Conservation (phyloP, 2,329 filamentous ascomycete species). For the Blumeria graminis region DNA sequence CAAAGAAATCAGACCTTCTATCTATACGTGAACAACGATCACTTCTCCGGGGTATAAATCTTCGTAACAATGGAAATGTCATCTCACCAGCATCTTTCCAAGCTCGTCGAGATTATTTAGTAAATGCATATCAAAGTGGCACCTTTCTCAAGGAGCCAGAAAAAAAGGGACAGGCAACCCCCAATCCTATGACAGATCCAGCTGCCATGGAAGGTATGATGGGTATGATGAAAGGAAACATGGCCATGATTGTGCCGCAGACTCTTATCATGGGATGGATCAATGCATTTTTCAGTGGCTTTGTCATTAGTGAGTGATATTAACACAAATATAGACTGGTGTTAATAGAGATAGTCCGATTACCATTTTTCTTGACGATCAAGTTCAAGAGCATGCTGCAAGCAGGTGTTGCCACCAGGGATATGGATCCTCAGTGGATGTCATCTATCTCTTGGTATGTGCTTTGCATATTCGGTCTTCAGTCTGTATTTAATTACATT, state of each 20-base stretch:
- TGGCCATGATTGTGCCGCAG: constrained; percentile 99
- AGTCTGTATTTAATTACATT: constrained; percentile 92
- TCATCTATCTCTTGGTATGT: constrained; percentile 99
- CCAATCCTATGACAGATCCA: constrained; percentile 89
- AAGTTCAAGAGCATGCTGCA: constrained; percentile 99
- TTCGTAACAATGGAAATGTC: constrained; percentile 60
- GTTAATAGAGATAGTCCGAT: constrained; percentile 40
- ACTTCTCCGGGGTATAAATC: constrained; percentile 59
- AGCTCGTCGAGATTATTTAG: constrained; percentile 55
- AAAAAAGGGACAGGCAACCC: constrained; percentile 58
- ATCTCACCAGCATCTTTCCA: constrained; percentile 60
- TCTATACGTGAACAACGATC: constrained; percentile 69
- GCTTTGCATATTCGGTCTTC: constrained; percentile 83
- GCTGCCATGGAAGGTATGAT: constrained; percentile 99
- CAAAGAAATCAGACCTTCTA: constrained; percentile 56
- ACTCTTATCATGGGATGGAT: constrained; percentile 99
- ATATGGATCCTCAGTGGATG: constrained; percentile 96
- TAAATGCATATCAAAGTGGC: constrained; percentile 66
- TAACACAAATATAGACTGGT: neutral
- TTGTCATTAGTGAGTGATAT: constrained; percentile 60
- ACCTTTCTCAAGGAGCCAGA: constrained; percentile 78
- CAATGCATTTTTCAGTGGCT: constrained; percentile 95
- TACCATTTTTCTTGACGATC: constrained; percentile 90
- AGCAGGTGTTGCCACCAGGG: constrained; percentile 81
- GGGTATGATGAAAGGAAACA: constrained; percentile 99